Conservation (phyloP, 2,329 filamentous ascomycete species). For the Pezizomycotina sp. region DNA sequence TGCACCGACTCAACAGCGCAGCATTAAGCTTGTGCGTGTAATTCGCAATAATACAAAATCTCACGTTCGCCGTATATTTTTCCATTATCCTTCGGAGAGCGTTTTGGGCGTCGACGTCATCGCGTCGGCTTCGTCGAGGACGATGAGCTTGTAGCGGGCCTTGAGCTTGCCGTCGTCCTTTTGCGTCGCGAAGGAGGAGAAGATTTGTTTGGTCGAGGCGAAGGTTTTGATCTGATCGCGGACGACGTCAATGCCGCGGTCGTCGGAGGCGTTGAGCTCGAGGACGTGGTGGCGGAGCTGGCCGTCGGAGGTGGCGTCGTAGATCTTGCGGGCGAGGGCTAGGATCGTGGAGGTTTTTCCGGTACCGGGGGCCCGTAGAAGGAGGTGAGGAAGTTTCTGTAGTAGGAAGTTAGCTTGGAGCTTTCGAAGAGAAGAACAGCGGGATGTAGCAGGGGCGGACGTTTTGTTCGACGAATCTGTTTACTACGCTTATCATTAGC, state of each 20-base stretch:
- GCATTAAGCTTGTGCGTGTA: constrained; percentile 97
- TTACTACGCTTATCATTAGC: constrained; percentile 36
- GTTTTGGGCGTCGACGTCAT: constrained; percentile 99
- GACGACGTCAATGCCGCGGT: constrained; percentile 93
- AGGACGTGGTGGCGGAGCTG: constrained; percentile 98
- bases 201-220: constrained; percentile 94
- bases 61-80: constrained; percentile 92
- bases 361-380: constrained; percentile 91
- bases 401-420: constrained; percentile 1
- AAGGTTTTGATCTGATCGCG: constrained; percentile 99
- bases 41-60: constrained; percentile 97
- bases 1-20: constrained; percentile 80
- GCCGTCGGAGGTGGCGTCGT: constrained; percentile 45
- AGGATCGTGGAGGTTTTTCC: constrained; percentile 96
- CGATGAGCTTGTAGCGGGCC: constrained; percentile 71
- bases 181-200: constrained; percentile 45
- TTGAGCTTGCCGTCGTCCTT: constrained; percentile 31
- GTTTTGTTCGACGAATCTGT: constrained; percentile 91
- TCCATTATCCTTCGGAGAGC: constrained; percentile 94
- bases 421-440: neutral
- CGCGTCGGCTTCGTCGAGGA: constrained; percentile 95
- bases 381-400: constrained; percentile 72
- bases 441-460: constrained; percentile 28
- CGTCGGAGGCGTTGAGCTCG: constrained; percentile 92
- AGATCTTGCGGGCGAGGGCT: constrained; percentile 81